A percentile compares a stretch with the other conserved stretches of the same genome.
These are phyloP conservation scores for Neoboletus magnificus DNA, from an alignment of 768 basidiomycete species.

Conservation along the genomic window DNA sequence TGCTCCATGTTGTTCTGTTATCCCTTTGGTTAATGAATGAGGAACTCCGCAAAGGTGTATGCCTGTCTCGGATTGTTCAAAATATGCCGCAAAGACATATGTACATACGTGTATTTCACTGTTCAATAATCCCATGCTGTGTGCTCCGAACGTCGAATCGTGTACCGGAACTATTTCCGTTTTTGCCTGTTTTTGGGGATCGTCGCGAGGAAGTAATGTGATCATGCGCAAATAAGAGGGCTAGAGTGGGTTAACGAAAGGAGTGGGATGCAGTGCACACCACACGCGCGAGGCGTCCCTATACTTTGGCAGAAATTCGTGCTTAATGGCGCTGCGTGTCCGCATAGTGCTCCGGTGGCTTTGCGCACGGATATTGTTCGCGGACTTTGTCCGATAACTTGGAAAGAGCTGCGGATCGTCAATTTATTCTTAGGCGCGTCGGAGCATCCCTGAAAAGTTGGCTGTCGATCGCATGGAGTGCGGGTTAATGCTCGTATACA, in stretches of 20 bases:
- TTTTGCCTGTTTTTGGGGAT: too few relatives aligned
- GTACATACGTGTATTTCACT: neutral
- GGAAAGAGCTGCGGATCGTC: slow-evolving; percentile 15
- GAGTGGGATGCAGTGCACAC: neutral
- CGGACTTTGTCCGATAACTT: slow-evolving; percentile 2
- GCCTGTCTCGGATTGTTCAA: neutral
- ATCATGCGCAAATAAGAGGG: neutral
- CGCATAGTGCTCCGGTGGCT: neutral
- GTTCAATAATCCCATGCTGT: neutral
- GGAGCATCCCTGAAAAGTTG: neutral
- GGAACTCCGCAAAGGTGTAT: neutral
- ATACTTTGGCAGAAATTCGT: neutral
- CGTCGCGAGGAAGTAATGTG: neutral
- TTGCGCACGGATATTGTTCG: neutral
- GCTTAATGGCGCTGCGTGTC: too few relatives aligned
- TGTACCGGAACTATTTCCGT: too few relatives aligned
- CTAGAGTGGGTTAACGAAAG: too few relatives aligned
- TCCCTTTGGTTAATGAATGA: neutral
- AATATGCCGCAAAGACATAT: neutral
- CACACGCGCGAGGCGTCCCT: neutral
- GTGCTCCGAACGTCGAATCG: neutral
- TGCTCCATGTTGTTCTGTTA: neutral
- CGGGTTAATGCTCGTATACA: neutral
- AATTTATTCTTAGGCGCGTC: neutral
- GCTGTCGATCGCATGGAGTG: neutral